Evolutionary conservation across 108 stramenopile species (phyloP).

Genomic region (Licmophora abbreviata): DNA sequence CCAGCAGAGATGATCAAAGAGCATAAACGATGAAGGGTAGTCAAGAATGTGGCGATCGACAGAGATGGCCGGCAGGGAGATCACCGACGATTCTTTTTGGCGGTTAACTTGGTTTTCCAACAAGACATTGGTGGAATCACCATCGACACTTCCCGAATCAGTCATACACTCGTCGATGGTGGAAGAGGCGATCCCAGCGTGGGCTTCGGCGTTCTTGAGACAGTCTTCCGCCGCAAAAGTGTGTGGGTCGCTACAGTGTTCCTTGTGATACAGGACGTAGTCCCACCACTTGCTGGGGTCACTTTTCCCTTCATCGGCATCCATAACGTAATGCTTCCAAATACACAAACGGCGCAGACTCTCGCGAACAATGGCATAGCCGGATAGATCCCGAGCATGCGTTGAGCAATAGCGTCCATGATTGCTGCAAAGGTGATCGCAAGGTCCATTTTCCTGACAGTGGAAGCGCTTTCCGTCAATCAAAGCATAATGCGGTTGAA

Average conservation of each 20-base stretch:
- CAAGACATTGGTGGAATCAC: conserved; percentile 34
- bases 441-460: not conserved
- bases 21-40: no score
- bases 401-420: conserved; percentile 66
- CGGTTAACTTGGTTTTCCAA: conserved; percentile 22
- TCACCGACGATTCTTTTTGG: not conserved
- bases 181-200: conserved; percentile 21
- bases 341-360: conserved; percentile 53
- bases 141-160: conserved; percentile 40
- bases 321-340: conserved; percentile 35
- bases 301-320: conserved; percentile 8
- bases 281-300: conserved; percentile 49
- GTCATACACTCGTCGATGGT: conserved; percentile 50
- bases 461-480: not conserved
- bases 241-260: conserved; percentile 16
- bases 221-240: conserved; percentile 39
- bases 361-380: conserved; percentile 57
- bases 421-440: conserved; percentile 48
- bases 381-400: conserved; percentile 31
- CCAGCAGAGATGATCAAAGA: no score
- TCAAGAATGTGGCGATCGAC: no score
- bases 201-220: conserved; percentile 30
- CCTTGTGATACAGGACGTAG: conserved; percentile 44
- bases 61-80: no score
- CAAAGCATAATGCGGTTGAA: not conserved